Evolutionary conservation across 1,284 basidiomycete species (phyloP), one percentile per base, ranked within the genome.

Genomic region (Neotropicomus parvogracilis): DNA sequence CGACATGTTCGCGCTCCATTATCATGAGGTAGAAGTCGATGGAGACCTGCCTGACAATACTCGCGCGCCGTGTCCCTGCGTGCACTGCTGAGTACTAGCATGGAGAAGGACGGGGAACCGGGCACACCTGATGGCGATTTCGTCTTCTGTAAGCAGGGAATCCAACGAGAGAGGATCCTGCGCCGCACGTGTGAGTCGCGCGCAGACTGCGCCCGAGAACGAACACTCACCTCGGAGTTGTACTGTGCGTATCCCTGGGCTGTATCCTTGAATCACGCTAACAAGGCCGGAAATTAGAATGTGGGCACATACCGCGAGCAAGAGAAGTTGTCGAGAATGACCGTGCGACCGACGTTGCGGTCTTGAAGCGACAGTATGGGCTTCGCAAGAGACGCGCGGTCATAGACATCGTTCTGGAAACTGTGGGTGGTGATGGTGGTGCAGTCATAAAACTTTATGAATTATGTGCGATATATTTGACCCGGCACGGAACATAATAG

Each of bases 121-220:
- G 8, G 63, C 79, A 42, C 52, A 91, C 92, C 90, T 81, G 60
- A 97, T 88, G 6, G 91, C 89, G 50, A 82, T 75, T 70, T 98
- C 95, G 41, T 97, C 95, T 36, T 95, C 92, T 0, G 90, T 91
- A 42, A 98, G 73, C 36, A 91, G 73, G 0, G 83, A 81, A 51
- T 88, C 84, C 37, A 91, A 62, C 59, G 79, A 80, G 51, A 95
- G 69, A 0, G 91, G 88, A 63, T 94, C 91, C 86, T 91, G 44
- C 14, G 33, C 38, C 40, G 4, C 27, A 26, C 38, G 17, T 29
- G 48, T 54, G 26, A 49, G 49, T 34, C 7, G 6, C 4, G 6
- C 9, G 26, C 21, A 14, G 24, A 40, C 45, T 14, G 31, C 38
- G 32, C 7, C 26, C 31, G 37, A 39, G 70, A 53, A 71, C 65